phyloP scores from a whole-genome alignment of 805 yeast genomes.

The Starmerella sp. region DNA sequence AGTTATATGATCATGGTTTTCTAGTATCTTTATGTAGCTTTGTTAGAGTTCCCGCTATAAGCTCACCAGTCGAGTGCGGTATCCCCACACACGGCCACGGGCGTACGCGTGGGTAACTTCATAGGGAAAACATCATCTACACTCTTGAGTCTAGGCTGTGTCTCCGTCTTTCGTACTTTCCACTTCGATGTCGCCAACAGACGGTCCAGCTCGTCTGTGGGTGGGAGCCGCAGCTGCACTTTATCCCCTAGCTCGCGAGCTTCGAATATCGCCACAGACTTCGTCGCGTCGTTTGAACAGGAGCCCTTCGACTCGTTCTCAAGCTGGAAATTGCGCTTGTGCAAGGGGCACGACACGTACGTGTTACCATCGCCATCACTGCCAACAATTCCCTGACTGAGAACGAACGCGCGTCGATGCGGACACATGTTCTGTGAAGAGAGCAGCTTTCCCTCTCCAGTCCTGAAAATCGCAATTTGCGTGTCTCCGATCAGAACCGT shows the following conservation, averaged over 20 bases:
- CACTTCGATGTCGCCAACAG: constrained; percentile 29
- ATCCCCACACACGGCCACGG: background rate
- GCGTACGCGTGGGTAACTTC: constrained; percentile 1
- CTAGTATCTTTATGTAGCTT: too few species aligned
- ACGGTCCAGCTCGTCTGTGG: constrained; percentile 28
- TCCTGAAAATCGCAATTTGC: constrained; percentile 30
- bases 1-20: too few species aligned
- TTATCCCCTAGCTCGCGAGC: constrained; percentile 27
- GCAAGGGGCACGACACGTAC: constrained; percentile 32
- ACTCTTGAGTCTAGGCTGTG: background rate
- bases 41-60: too few species aligned
- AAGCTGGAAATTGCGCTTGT: constrained; percentile 28
- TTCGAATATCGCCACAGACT: constrained; percentile 30
- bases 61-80: background rate
- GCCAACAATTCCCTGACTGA: constrained; percentile 30
- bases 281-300: constrained; percentile 29
- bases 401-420: constrained; percentile 31
- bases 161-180: constrained; percentile 24
- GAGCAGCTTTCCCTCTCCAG: constrained; percentile 24
- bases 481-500: constrained; percentile 30
- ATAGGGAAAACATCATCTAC: constrained; percentile 5
- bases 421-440: constrained; percentile 34
- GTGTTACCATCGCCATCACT: constrained; percentile 28
- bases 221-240: constrained; percentile 28
- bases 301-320: constrained; percentile 26